Percentiles rank a stretch among this genome's conserved stretches.
phyloP scores from a whole-genome alignment of 2,329 filamentous ascomycete genomes.

The Endothia cerciana region DNA sequence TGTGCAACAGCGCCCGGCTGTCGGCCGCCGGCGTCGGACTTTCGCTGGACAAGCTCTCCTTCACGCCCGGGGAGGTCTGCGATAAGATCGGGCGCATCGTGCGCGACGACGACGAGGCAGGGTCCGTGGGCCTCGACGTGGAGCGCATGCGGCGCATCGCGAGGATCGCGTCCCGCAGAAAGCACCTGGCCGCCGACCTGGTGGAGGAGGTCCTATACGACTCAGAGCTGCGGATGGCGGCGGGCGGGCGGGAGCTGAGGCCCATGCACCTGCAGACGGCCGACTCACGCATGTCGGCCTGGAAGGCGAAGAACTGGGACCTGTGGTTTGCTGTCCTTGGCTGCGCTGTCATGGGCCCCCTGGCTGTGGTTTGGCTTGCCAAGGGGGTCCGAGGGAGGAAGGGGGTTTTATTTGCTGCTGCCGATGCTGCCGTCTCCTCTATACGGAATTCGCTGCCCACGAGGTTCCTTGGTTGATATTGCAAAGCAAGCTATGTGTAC shows the following conservation, averaged over 20 bases:
- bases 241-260: conserved; percentile 30
- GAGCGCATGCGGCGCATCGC: conserved; percentile 45
- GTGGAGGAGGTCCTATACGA: conserved; percentile 48
- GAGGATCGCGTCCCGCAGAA: conserved; percentile 40
- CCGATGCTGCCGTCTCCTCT: background rate
- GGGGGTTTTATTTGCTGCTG: background rate
- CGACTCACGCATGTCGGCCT: conserved; percentile 45
- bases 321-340: conserved; percentile 29
- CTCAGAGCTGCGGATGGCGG: conserved; percentile 33
- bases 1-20: conserved; percentile 43
- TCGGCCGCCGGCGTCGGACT: conserved; percentile 40
- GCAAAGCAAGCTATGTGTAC: no score
- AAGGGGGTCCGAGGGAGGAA: background rate
- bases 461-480: no score
- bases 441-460: no score
- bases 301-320: conserved; percentile 46
- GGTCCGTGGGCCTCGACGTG: conserved; percentile 39
- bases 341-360: background rate
- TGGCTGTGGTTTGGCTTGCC: background rate
- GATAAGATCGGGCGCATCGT: conserved; percentile 36
- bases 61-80: conserved; percentile 40
- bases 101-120: conserved; percentile 37
- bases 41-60: conserved; percentile 42
- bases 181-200: conserved; percentile 44
- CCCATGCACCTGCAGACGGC: conserved; percentile 51